Percentiles rank a stretch among this genome's conserved stretches.
Evolutionary conservation across 1,284 basidiomycete genomes (phyloP).

Genomic region (Meira nashicola): DNA sequence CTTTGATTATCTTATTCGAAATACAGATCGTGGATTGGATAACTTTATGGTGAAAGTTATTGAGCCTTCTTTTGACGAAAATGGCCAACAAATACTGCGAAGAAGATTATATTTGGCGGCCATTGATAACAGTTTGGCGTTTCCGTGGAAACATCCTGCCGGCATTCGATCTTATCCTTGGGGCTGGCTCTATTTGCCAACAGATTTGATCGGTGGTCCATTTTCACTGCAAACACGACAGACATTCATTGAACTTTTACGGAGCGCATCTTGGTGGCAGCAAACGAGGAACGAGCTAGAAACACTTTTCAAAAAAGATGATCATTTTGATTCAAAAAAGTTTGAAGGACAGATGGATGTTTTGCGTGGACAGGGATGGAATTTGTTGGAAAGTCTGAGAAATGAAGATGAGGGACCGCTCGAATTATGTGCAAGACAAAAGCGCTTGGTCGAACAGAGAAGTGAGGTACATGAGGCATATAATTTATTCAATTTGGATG

Average conservation of each 20-base stretch:
- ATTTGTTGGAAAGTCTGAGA: conserved; percentile 75
- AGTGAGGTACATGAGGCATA: conserved; percentile 6
- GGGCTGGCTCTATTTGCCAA: conserved; percentile 77
- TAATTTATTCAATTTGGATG: background rate
- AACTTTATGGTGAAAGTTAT: conserved; percentile 60
- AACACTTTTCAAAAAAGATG: conserved; percentile 72
- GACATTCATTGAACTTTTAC: conserved; percentile 75
- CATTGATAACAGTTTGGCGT: conserved; percentile 87
- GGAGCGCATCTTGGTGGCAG: conserved; percentile 82
- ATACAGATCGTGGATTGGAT: conserved; percentile 60
- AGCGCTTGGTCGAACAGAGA: conserved; percentile 36
- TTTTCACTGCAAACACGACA: conserved; percentile 69
- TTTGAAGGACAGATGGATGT: conserved; percentile 76
- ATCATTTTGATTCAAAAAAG: conserved; percentile 58
- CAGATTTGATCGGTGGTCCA: conserved; percentile 74
- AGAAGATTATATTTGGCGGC: conserved; percentile 61
- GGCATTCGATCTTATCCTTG: conserved; percentile 87
- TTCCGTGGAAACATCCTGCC: conserved; percentile 67
- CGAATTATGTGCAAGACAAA: conserved; percentile 47
- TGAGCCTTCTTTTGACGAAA: no score
- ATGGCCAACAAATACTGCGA: background rate
- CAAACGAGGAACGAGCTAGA: conserved; percentile 73
- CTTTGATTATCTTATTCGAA: conserved; percentile 78
- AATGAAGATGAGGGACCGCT: conserved; percentile 61
- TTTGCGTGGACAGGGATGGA: conserved; percentile 86